Base-by-base conservation (phyloP, 305 asterid genomes). In the Lippia alba region DNA sequence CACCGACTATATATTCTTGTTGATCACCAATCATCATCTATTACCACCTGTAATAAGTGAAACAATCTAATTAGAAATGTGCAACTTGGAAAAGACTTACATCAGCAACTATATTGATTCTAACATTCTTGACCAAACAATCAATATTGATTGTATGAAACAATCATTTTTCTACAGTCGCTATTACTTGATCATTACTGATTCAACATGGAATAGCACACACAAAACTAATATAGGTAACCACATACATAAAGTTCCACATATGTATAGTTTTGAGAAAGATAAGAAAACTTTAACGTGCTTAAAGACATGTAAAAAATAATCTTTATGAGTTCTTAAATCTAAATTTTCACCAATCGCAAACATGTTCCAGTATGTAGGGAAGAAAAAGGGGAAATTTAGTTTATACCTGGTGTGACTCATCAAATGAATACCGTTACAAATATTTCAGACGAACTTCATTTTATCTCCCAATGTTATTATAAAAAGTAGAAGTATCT, bases 71-170 rank as follows among this genome's bases (percentile, higher is more conserved):
- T n/a, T n/a, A n/a, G n/a, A n/a, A n/a, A n/a, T n/a, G n/a, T n/a
- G n/a, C n/a, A n/a, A n/a, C n/a, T n/a, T n/a, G n/a, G n/a, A n/a
- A n/a, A n/a, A n/a, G n/a, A n/a, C n/a, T n/a, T n/a, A n/a, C n/a
- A n/a, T n/a, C n/a, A n/a, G n/a, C n/a, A n/a, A n/a, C n/a, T n/a
- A n/a, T n/a, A n/a, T n/a, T n/a, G n/a, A n/a, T 54, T 53, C 50
- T 70, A 71, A 72, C 75, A 54, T 44, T 66, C 71, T 70, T 67
- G 54, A 40, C 44, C 66, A 69, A 63, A 70, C 24, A 64, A 74
- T 71, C 69, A 64, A 20, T 63, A 69, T 63, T 8, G 4, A 51
- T 34, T 40, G 51, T 18, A 62, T n/a, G 36, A 40, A 12, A 15
- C 34, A 59, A 24, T 73, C 24, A 8, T 32, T 59, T 36, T 62